Percentiles rank a stretch among this genome's conserved stretches.
These are phyloP conservation scores for Oemleria cerasiformis DNA, from an alignment of 306 rosid species.

Conservation along the genomic window DNA sequence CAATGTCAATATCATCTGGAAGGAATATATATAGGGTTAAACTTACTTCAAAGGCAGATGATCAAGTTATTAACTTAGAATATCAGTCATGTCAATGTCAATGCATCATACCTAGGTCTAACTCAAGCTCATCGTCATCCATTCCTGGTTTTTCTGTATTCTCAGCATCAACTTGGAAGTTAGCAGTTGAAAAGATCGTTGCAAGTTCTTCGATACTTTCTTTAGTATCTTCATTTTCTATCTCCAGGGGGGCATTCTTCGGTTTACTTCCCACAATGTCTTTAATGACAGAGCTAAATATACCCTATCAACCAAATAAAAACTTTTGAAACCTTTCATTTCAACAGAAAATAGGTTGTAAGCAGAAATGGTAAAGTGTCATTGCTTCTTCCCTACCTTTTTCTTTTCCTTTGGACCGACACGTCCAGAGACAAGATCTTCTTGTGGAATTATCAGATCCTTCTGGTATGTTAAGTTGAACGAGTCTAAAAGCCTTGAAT, in stretches of 20 bases:
- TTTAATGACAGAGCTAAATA: slow-evolving; percentile 73
- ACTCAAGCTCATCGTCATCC: slow-evolving; percentile 41
- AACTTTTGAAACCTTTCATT: slow-evolving; percentile 5
- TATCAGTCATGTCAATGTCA: neutral
- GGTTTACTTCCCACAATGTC: slow-evolving; percentile 70
- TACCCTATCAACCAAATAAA: slow-evolving; percentile 47
- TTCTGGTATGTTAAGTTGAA: slow-evolving; percentile 48
- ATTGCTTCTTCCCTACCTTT: slow-evolving; percentile 47
- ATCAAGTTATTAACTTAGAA: neutral
- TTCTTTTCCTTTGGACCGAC: slow-evolving; percentile 67
- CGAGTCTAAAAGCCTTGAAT: slow-evolving; percentile 60
- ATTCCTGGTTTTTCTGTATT: slow-evolving; percentile 34
- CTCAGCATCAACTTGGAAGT: slow-evolving; percentile 44
- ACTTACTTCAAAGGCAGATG: neutral
- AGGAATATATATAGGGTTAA: slow-evolving; percentile 3
- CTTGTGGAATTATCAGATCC: slow-evolving; percentile 43
- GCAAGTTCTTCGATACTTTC: slow-evolving; percentile 58
- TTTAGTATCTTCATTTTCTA: slow-evolving; percentile 55
- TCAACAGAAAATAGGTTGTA: neutral
- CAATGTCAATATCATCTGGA: slow-evolving; percentile 67
- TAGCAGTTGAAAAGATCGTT: slow-evolving; percentile 50
- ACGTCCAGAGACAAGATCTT: slow-evolving; percentile 32
- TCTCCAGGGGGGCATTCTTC: slow-evolving; percentile 41
- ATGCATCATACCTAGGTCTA: slow-evolving; percentile 51
- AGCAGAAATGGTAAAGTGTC: neutral